Base-by-base conservation (phyloP, 331 rosid genomes). In the Stylosanthes scabra region DNA sequence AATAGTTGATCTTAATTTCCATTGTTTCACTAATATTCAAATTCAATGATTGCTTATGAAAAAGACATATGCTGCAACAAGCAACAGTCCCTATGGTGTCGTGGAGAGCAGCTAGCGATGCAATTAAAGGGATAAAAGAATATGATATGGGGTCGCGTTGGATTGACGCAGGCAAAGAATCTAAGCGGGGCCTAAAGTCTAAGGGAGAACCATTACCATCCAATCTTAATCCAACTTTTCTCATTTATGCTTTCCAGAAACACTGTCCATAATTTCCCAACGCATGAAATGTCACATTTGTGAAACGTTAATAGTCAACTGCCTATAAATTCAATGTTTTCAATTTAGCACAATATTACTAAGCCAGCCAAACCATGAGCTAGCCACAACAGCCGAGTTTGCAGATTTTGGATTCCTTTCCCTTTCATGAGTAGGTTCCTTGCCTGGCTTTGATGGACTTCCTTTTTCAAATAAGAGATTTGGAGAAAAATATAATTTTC, bases 161-260 rank as follows among this genome's bases (percentile, higher is more conserved):
- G 63, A 75, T 81, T 61, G 58, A 86, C 79, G 86, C 86, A 52
- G 78, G 52, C 25, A 68, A 14, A 45, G 77, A 72, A 75, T 72
- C 76, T 75, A 2, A 2, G 31, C 27, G 77, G 84, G 84, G 15
- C 74, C 87, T 80, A n/a, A 65, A 60, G 9, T 62, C 68, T 65
- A 56, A 39, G 84, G 65, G 37, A 15, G 82, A 66, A 65, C 12
- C 63, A 28, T 47, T 25, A 39, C 3, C 16, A 4, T 44, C 27
- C 5, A 9, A 9, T 8, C 13, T 45, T 69, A 34, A 11, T 74
- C 20, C 14, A 39, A 56, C 31, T 55, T 44, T 47, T 31, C 37
- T 13, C 16, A 12, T 14, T 27, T 2, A 59, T 40, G 63, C 39
- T 68, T 41, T 31, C 8, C 46, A 20, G 5, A 4, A 9, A 9